phyloP scores from a whole-genome alignment of 345 rosid genomes.

The Eucalyptus sp. region DNA sequence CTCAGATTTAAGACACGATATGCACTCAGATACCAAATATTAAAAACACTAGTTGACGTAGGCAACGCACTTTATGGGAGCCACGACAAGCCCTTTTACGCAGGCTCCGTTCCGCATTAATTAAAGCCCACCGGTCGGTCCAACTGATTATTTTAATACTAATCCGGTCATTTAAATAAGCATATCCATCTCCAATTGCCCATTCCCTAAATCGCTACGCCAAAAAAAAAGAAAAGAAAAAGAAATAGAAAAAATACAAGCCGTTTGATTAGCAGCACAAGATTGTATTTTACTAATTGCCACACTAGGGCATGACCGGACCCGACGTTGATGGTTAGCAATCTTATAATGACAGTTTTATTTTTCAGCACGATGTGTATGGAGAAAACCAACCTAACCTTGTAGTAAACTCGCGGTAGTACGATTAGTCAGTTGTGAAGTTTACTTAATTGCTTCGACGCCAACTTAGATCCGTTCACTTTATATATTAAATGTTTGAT shows the following conservation, averaged over 20 bases:
- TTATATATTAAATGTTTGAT: background rate
- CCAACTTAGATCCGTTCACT: rapidly evolving
- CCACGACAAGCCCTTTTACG: background rate
- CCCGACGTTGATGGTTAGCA: background rate
- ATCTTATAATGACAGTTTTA: background rate
- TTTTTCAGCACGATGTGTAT: background rate
- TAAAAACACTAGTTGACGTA: background rate
- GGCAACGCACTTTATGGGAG: background rate
- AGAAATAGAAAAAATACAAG: too few relatives aligned
- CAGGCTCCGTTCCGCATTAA: background rate
- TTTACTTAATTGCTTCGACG: background rate
- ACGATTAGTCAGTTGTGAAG: background rate
- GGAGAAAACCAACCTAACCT: background rate
- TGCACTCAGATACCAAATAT: background rate
- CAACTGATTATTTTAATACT: background rate
- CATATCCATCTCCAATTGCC: background rate
- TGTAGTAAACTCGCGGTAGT: rapidly evolving
- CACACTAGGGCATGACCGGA: background rate
- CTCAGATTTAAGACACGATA: background rate
- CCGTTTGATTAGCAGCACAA: background rate
- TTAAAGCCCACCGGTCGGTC: background rate
- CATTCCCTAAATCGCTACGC: background rate
- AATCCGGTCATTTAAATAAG: background rate
- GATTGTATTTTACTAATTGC: background rate
- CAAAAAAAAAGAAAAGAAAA: too few relatives aligned